Percentiles rank a stretch among this genome's conserved stretches.
Evolutionary conservation across 1,284 basidiomycete genomes (phyloP).

Genomic region (Cystobasidium slooffiae): DNA sequence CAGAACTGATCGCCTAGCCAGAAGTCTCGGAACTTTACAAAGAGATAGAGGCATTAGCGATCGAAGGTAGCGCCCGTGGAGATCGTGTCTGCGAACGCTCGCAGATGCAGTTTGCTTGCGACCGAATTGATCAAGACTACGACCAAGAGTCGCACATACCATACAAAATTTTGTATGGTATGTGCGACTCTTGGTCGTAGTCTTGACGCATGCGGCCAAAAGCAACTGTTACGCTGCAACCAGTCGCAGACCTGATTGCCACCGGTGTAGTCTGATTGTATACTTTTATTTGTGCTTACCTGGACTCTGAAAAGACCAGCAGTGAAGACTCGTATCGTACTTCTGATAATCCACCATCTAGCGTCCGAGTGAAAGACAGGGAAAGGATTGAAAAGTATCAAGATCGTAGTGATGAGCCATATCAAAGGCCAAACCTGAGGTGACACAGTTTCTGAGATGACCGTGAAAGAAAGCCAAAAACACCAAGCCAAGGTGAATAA

Average conservation of each 20-base stretch:
- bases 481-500: conserved; percentile 69
- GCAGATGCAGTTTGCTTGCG: too few relatives aligned
- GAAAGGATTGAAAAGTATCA: conserved; percentile 76
- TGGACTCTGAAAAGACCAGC: conserved; percentile 77
- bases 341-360: conserved; percentile 77
- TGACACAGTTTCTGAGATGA: conserved; percentile 50
- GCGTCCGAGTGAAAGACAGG: conserved; percentile 69
- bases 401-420: conserved; percentile 71
- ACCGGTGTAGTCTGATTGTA: too few relatives aligned
- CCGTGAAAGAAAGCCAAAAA: conserved; percentile 82
- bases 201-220: too few relatives aligned
- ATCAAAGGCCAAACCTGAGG: conserved; percentile 72
- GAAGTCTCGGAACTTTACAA: conserved; percentile 71
- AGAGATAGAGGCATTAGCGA: neutral
- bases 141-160: too few relatives aligned
- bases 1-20: conserved; percentile 64
- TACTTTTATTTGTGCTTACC: conserved; percentile 60
- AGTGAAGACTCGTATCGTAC: conserved; percentile 63
- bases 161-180: too few relatives aligned
- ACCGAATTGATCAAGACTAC: too few relatives aligned
- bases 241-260: neutral
- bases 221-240: too few relatives aligned
- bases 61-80: too few relatives aligned
- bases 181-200: too few relatives aligned
- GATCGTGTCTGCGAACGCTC: too few relatives aligned